These are phyloP conservation scores for Ehretia macrophylla DNA, from an alignment of 257 asterid genomes.

Conservation along the genomic window DNA sequence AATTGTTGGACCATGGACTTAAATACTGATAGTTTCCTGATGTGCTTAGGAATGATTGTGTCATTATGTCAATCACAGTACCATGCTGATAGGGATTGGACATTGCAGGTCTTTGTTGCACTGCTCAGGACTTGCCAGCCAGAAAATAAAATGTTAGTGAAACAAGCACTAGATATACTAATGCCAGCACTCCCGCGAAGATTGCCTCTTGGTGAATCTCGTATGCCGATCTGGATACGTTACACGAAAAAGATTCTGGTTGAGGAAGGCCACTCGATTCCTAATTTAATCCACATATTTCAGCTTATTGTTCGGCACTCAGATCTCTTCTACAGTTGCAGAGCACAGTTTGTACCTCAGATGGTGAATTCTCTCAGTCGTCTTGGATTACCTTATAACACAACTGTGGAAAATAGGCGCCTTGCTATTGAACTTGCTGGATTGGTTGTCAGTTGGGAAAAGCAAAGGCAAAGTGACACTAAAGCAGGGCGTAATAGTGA, in stretches of 20 bases:
- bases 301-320: conserved; percentile 99
- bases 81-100: conserved; percentile 14
- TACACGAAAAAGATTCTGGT: conserved; percentile 96
- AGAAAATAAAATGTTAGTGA: conserved; percentile 93
- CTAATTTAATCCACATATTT: conserved; percentile 96
- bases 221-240: conserved; percentile 99
- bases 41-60: no score
- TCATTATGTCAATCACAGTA: not conserved
- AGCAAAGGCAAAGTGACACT: conserved; percentile 85
- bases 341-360: conserved; percentile 99
- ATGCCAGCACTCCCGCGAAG: conserved; percentile 99
- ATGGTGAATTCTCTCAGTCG: conserved; percentile 99
- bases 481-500: conserved; percentile 60
- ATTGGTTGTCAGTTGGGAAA: conserved; percentile 97
- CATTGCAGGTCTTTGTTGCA: conserved; percentile 91
- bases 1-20: not conserved
- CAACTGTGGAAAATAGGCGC: conserved; percentile 97
- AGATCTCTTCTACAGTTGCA: conserved; percentile 96
- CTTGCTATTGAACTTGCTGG: conserved; percentile 99
- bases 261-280: conserved; percentile 98
- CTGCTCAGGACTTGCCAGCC: conserved; percentile 98
- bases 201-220: conserved; percentile 96
- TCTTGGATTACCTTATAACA: conserved; percentile 94
- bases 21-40: no score
- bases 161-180: conserved; percentile 97